Evolutionary conservation across 768 basidiomycete species (phyloP), one percentile per base, ranked within the genome.

Genomic region (Agrocybe praecox): DNA sequence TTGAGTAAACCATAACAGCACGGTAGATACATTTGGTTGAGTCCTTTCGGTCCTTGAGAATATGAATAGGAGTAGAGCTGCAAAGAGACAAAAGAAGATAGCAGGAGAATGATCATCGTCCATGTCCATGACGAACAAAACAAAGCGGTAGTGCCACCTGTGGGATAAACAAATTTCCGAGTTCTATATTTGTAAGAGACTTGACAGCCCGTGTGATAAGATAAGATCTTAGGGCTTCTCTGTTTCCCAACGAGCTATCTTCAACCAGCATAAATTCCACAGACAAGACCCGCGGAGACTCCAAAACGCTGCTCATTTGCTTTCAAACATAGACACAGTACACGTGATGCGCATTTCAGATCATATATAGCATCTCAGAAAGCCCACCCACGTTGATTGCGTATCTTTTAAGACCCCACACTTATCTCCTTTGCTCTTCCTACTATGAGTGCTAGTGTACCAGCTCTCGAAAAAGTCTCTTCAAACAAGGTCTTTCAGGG

Each of bases 401-500:
- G 6, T 51, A 33, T 49, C 42, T 53, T 46, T 44, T 14, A 15
- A 40, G 26, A 50, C 32, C 46, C 36, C 24, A 52, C 47, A n/a
- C 49, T 22, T 6, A 43, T 50, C 46, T 23, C 46, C 24, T 40
- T 18, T 17, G 36, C 32, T 53, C 51, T 47, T 49, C 64, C 21
- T 14, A 40, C 14, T 40, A 40, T 40, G 36, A 40, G 6, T n/a
- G 36, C 5, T 14, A 40, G 4, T 40, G 12, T 12, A 40, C 36
- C 36, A 15, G 49, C 66, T 32, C 83, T 95, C 62, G 83, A 90
- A 62, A 83, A 86, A 68, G 59, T 94, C 17, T 89, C 92, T 1
- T 78, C 84, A 10, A 94, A 85, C 82, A 89, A 89, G 71, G 80
- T 85, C 11, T 96, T 89, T 59, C 88, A 83, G 55, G 97, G 96